Evolutionary conservation across 192 early-diverging fungal genomes (phyloP).

Genomic region (Borealophlyctis nickersoniae): DNA sequence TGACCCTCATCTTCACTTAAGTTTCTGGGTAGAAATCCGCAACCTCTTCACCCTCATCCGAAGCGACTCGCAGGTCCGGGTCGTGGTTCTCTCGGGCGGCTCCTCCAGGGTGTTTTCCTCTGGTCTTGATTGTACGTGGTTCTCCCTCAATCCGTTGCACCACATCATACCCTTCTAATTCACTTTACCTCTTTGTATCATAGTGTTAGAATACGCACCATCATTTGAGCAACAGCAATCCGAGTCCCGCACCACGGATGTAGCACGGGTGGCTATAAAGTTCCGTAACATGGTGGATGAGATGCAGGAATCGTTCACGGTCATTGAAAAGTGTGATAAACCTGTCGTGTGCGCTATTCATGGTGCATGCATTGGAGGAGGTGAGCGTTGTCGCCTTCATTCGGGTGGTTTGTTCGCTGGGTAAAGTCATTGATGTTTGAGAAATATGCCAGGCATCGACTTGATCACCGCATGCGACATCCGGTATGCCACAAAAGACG

Average conservation of each 20-base stretch:
- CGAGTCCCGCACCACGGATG: conserved; percentile 17
- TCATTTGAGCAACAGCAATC: neutral
- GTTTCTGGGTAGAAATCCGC: conserved; percentile 66
- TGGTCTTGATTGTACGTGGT: conserved; percentile 76
- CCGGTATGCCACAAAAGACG: conserved; percentile 71
- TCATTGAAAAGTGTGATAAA: conserved; percentile 79
- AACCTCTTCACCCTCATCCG: conserved; percentile 57
- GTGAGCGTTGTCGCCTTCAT: too few relatives aligned
- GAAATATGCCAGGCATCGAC: conserved; percentile 73
- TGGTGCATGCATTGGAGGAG: conserved; percentile 77
- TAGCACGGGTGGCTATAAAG: conserved; percentile 32
- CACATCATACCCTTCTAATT: too few relatives aligned
- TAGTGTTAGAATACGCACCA: neutral
- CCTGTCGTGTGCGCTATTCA: conserved; percentile 90
- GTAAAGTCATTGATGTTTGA: too few relatives aligned
- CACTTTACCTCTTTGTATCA: neutral
- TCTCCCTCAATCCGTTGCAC: neutral
- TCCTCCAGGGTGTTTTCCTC: conserved; percentile 77
- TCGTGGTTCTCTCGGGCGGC: conserved; percentile 73
- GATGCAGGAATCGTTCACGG: conserved; percentile 55
- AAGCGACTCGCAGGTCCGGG: conserved; percentile 65
- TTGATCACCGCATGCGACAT: conserved; percentile 91
- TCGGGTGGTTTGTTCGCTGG: too few relatives aligned
- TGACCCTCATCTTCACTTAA: conserved; percentile 5
- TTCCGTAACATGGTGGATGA: conserved; percentile 27